These are phyloP conservation scores for Cryptococcus neoformans DNA, from an alignment of 1,284 basidiomycete genomes.

Conservation along the genomic window DNA sequence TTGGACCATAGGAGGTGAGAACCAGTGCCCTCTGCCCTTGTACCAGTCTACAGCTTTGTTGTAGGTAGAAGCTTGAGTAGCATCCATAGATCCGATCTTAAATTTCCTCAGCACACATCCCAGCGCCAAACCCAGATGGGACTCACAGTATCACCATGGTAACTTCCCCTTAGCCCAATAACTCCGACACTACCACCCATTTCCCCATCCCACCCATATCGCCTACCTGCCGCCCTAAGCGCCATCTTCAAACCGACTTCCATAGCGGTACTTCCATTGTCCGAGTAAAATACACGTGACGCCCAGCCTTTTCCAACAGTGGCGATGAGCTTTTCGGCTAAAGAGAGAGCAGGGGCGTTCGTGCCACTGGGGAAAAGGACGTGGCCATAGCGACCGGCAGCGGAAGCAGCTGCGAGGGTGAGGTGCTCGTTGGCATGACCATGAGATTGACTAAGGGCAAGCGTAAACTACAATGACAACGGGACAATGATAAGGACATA, in stretches of 20 bases:
- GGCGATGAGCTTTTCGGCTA: conserved; percentile 41
- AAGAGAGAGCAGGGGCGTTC: conserved; percentile 72
- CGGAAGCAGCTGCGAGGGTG: conserved; percentile 79
- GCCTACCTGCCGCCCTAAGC: conserved; percentile 64
- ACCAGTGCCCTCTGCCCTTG: conserved; percentile 85
- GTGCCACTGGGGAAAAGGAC: conserved; percentile 91
- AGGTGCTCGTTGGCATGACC: conserved; percentile 78
- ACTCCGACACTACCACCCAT: conserved; percentile 62
- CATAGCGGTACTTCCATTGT: conserved; percentile 94
- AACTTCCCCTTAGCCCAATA: conserved; percentile 85
- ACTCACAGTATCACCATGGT: conserved; percentile 84
- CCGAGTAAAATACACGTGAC: conserved; percentile 83
- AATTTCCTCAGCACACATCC: background rate
- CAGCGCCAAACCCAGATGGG: too few species aligned
- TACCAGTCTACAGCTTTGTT: conserved; percentile 90
- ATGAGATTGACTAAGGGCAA: conserved; percentile 61
- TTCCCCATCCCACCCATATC: conserved; percentile 50
- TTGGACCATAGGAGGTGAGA: conserved; percentile 78
- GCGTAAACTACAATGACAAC: too few species aligned
- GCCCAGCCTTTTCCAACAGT: conserved; percentile 77
- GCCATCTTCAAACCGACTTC: conserved; percentile 98
- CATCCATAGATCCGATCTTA: conserved; percentile 91
- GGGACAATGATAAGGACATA: conserved; percentile 16
- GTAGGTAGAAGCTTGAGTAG: conserved; percentile 80
- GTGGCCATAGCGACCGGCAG: conserved; percentile 92